A percentile compares a stretch with the other conserved stretches of the same genome.
phyloP scores from a whole-genome alignment of 1,139 yeast genomes.

The Debaryomyces subglobosus region DNA sequence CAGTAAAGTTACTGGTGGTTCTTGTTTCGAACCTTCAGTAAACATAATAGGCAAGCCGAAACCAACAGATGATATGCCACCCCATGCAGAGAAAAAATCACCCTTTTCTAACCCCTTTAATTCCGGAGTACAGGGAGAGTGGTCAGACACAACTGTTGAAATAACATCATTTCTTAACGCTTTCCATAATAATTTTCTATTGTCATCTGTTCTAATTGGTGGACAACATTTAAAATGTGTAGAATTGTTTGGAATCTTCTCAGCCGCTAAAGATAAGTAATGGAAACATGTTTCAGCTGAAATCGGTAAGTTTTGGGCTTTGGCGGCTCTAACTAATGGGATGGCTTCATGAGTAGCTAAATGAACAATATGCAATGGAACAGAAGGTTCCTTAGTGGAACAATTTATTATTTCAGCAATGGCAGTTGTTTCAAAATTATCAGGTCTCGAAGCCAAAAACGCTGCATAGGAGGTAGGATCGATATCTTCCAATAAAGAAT shows the following conservation, averaged over 20 bases:
- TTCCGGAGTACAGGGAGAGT: conserved; percentile 94
- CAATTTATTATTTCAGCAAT: conserved; percentile 69
- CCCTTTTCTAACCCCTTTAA: conserved; percentile 80
- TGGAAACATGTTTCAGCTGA: conserved; percentile 95
- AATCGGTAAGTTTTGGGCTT: conserved; percentile 56
- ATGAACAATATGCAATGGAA: conserved; percentile 86
- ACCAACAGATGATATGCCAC: conserved; percentile 94
- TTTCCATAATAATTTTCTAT: conserved; percentile 73
- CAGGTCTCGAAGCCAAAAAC: conserved; percentile 85
- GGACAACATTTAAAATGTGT: conserved; percentile 95
- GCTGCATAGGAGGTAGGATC: conserved; percentile 74
- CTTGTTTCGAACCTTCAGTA: conserved; percentile 67
- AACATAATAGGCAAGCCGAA: conserved; percentile 80
- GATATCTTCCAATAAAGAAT: conserved; percentile 45
- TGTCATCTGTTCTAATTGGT: conserved; percentile 78
- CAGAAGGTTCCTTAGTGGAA: conserved; percentile 60
- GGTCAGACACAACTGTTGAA: conserved; percentile 91
- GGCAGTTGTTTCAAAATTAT: conserved; percentile 82
- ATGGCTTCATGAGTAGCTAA: conserved; percentile 83
- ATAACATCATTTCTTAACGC: conserved; percentile 69
- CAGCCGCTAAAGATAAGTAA: conserved; percentile 77
- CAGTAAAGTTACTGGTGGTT: conserved; percentile 55
- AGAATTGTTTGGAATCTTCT: conserved; percentile 69
- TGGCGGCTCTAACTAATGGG: conserved; percentile 71
- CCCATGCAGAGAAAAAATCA: conserved; percentile 93